Evolutionary conservation across 441 rosid genomes (phyloP).

Genomic region (Macaranga tanarius): DNA sequence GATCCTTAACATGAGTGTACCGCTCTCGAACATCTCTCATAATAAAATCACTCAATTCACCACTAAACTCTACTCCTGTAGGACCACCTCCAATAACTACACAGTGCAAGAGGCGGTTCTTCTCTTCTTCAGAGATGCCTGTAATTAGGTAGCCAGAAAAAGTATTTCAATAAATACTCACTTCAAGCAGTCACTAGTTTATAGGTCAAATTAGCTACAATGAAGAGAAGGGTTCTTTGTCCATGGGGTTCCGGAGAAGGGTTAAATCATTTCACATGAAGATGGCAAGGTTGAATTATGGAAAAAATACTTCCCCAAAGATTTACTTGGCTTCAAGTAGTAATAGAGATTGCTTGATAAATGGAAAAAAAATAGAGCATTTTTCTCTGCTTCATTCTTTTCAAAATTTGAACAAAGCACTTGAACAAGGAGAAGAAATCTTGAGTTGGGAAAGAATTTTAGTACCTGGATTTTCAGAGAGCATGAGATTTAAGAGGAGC

Average conservation of each 20-base stretch:
- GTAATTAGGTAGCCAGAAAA: conserved; percentile 5
- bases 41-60: conserved; percentile 93
- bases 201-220: too few species aligned
- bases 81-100: conserved; percentile 97
- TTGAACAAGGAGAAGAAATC: not conserved
- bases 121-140: conserved; percentile 82
- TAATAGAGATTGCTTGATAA: too few species aligned
- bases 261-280: too few species aligned
- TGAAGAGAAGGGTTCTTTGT: too few species aligned
- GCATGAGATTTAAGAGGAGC: conserved; percentile 90
- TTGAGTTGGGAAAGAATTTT: not conserved
- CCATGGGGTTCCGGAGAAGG: too few species aligned
- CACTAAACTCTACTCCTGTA: conserved; percentile 94
- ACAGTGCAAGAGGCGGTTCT: conserved; percentile 71
- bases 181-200: too few species aligned
- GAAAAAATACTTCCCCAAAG: too few species aligned
- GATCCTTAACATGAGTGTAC: conserved; percentile 65
- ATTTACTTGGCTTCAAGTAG: too few species aligned
- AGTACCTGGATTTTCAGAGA: conserved; percentile 84
- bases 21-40: conserved; percentile 76
- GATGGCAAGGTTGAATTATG: too few species aligned
- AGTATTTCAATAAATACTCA: not conserved
- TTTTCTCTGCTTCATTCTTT: too few species aligned
- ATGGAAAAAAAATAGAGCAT: not conserved
- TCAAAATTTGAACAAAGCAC: not conserved